Percentiles rank a stretch among this genome's conserved stretches.
phyloP scores from a whole-genome alignment of 805 yeast genomes.

The Spathaspora hagerdaliae region DNA sequence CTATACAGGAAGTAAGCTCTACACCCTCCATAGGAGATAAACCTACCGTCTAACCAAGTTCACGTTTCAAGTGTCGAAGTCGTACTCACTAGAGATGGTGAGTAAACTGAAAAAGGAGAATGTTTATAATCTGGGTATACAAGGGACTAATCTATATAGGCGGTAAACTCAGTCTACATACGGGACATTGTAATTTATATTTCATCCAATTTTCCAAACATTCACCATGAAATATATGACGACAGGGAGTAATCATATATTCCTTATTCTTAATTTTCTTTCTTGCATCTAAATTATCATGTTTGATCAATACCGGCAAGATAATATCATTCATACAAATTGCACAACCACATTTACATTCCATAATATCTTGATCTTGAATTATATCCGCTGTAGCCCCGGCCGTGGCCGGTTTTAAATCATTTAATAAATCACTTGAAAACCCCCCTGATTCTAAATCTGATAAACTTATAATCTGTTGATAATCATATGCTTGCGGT shows the following conservation, averaged over 20 bases:
- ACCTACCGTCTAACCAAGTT: no score
- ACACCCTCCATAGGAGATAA: no score
- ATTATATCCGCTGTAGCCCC: conserved; percentile 9
- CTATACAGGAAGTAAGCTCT: no score
- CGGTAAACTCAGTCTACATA: conserved; percentile 81
- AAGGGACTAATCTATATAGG: conserved; percentile 61
- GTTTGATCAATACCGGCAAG: conserved; percentile 38
- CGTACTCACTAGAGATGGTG: no score
- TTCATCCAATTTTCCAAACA: conserved; percentile 94
- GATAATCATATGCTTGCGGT: conserved; percentile 85
- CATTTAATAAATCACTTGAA: conserved; percentile 46
- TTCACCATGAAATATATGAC: conserved; percentile 84
- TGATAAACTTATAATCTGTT: conserved; percentile 54
- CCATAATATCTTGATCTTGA: conserved; percentile 21
- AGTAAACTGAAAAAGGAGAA: no score
- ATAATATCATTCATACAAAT: conserved; percentile 85
- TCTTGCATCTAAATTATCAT: conserved; percentile 8
- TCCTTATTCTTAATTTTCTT: conserved; percentile 29
- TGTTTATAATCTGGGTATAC: no score
- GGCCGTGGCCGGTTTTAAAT: conserved; percentile 16
- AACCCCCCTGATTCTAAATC: conserved; percentile 67
- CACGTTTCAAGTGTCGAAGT: no score
- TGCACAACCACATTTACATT: conserved; percentile 69
- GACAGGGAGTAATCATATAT: conserved; percentile 87
- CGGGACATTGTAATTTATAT: conserved; percentile 89